Evolutionary conservation across 208 protist genomes (phyloP).

Genomic region (Lotmaria passim): DNA sequence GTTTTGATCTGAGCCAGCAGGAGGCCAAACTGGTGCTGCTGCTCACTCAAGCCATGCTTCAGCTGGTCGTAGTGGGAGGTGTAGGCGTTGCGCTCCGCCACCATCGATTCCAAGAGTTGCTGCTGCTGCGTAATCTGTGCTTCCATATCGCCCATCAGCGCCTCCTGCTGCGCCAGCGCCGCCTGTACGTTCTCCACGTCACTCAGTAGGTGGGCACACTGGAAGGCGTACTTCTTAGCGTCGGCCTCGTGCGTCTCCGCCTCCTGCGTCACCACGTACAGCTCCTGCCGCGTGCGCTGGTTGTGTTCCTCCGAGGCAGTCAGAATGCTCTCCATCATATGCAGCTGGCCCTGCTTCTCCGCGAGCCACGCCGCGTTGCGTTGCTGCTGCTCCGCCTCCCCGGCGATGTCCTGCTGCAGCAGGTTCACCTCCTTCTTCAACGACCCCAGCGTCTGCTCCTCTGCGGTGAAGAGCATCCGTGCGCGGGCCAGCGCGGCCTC

Average conservation of each 20-base stretch:
- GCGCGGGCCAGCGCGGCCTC: conserved; percentile 65
- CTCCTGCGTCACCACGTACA: conserved; percentile 92
- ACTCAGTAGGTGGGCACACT: conserved; percentile 84
- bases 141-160: conserved; percentile 75
- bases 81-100: conserved; percentile 96
- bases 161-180: conserved; percentile 86
- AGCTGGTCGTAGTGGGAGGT: conserved; percentile 96
- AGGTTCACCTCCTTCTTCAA: conserved; percentile 74
- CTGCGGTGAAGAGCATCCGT: conserved; percentile 39
- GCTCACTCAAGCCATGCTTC: conserved; percentile 93
- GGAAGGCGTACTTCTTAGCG: conserved; percentile 59
- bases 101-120: conserved; percentile 90
- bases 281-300: conserved; percentile 82
- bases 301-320: conserved; percentile 83
- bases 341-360: conserved; percentile 78
- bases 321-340: conserved; percentile 91
- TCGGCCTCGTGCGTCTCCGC: conserved; percentile 81
- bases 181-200: conserved; percentile 88
- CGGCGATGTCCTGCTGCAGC: conserved; percentile 69
- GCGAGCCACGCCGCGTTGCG: conserved; percentile 83
- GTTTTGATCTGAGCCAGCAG: conserved; percentile 94
- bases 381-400: conserved; percentile 60
- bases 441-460: conserved; percentile 43
- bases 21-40: conserved; percentile 94
- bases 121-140: conserved; percentile 70